Evolutionary conservation across 192 early-diverging fungal species (phyloP).

Genomic region (Ambispora gerdemannii): DNA sequence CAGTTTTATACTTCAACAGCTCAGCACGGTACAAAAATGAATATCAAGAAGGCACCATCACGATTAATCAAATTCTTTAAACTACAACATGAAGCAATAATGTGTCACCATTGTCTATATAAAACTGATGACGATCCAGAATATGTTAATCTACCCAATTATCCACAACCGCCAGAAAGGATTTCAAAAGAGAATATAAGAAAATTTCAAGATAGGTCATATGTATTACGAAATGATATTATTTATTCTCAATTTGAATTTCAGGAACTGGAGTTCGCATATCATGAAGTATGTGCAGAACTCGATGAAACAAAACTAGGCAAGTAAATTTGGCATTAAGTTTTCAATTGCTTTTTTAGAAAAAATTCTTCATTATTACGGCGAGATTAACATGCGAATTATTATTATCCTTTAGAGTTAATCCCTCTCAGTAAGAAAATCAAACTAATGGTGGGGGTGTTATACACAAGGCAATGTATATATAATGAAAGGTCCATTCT

Average conservation of each 20-base stretch:
- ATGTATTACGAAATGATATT: constrained; percentile 18
- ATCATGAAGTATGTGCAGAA: too few species aligned
- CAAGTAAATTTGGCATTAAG: too few species aligned
- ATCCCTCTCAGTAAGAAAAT: constrained; percentile 2
- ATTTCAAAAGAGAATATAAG: constrained; percentile 13
- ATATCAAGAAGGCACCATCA: constrained; percentile 5
- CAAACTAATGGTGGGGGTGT: neutral
- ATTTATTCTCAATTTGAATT: neutral
- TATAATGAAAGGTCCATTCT: constrained; percentile 18
- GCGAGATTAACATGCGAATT: constrained; percentile 6
- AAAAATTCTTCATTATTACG: too few species aligned
- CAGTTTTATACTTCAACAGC: neutral
- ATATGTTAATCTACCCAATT: neutral
- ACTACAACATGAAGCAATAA: neutral
- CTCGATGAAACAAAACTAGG: neutral
- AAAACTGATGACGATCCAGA: constrained; percentile 15
- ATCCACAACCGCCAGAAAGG: neutral
- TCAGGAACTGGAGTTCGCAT: constrained; percentile 1
- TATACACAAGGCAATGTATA: neutral
- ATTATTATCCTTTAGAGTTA: constrained; percentile 10
- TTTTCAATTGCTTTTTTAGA: too few species aligned
- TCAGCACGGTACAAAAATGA: neutral
- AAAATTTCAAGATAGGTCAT: constrained; percentile 18
- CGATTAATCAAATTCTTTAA: neutral
- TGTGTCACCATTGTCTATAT: constrained; percentile 12